Evolutionary conservation across 1,139 yeast species (phyloP).

Genomic region (Taphrina populina): DNA sequence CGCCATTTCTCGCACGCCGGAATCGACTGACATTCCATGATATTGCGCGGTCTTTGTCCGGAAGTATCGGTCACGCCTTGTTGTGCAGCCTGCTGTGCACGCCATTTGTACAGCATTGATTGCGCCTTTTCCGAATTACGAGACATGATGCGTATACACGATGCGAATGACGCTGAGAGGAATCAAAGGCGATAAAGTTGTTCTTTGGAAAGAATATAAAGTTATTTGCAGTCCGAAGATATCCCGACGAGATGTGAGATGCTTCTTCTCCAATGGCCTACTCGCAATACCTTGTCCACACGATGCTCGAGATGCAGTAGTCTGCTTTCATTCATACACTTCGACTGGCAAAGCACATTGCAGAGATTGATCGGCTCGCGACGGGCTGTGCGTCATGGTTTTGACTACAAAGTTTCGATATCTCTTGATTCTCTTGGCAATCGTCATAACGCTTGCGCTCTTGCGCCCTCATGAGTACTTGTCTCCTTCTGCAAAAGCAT

Average conservation of each 20-base stretch:
- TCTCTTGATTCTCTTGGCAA: slow-evolving; percentile 1
- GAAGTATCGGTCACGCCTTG: slow-evolving; percentile 57
- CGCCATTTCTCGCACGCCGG: slow-evolving; percentile 80
- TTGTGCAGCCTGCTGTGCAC: slow-evolving; percentile 60
- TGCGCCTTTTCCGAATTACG: slow-evolving; percentile 75
- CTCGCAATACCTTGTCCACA: no score
- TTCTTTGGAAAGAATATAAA: no score
- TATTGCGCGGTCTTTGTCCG: slow-evolving; percentile 63
- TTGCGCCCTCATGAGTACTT: not conserved
- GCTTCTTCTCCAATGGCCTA: no score
- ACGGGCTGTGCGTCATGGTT: not conserved
- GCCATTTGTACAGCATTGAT: slow-evolving; percentile 64
- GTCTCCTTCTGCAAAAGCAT: not conserved
- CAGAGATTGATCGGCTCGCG: not conserved
- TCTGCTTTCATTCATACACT: no score
- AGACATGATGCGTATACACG: slow-evolving; percentile 51
- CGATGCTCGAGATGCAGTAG: no score
- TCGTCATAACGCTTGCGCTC: not conserved
- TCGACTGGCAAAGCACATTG: not conserved
- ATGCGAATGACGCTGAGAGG: not conserved
- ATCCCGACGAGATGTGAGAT: no score
- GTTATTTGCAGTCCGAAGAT: no score
- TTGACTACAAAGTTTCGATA: slow-evolving; percentile 7
- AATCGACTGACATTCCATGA: slow-evolving; percentile 55
- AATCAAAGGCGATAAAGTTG: no score